Evolutionary conservation across 1,284 basidiomycete genomes (phyloP).

Genomic region (Tetrapyrgos nigripes): DNA sequence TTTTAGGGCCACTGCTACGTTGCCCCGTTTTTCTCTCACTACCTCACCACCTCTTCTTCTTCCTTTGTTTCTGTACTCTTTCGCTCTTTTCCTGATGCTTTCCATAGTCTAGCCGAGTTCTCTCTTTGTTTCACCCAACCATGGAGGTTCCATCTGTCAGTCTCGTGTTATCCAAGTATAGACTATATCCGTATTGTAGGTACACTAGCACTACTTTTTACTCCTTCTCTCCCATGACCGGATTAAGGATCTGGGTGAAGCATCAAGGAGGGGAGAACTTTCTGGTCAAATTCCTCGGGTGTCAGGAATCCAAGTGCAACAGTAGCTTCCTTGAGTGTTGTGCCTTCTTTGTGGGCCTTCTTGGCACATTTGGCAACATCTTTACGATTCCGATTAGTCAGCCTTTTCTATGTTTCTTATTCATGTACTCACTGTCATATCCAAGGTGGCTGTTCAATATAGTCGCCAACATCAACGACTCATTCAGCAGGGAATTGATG

Average conservation of each 20-base stretch:
- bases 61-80: slow-evolving; percentile 4
- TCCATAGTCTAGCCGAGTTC: slow-evolving; percentile 1
- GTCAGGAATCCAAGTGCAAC: slow-evolving; percentile 88
- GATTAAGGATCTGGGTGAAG: slow-evolving; percentile 66
- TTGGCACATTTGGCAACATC: slow-evolving; percentile 99
- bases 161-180: background rate
- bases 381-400: slow-evolving; percentile 38
- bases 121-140: background rate
- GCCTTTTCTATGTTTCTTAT: slow-evolving; percentile 16
- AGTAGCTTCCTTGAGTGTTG: slow-evolving; percentile 94
- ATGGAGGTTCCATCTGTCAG: background rate
- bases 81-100: slow-evolving; percentile 4
- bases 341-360: slow-evolving; percentile 99
- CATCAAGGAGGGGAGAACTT: slow-evolving; percentile 95
- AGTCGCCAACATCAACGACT: slow-evolving; percentile 96
- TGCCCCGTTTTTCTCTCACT: too few species aligned
- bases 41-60: too few species aligned
- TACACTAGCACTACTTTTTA: background rate
- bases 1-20: too few species aligned
- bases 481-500: slow-evolving; percentile 90
- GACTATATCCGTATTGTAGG: background rate
- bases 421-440: slow-evolving; percentile 83
- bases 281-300: slow-evolving; percentile 93
- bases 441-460: slow-evolving; percentile 93
- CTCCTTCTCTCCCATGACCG: background rate